phyloP scores from a whole-genome alignment of 768 basidiomycete genomes.

The Suillus weaverae region DNA sequence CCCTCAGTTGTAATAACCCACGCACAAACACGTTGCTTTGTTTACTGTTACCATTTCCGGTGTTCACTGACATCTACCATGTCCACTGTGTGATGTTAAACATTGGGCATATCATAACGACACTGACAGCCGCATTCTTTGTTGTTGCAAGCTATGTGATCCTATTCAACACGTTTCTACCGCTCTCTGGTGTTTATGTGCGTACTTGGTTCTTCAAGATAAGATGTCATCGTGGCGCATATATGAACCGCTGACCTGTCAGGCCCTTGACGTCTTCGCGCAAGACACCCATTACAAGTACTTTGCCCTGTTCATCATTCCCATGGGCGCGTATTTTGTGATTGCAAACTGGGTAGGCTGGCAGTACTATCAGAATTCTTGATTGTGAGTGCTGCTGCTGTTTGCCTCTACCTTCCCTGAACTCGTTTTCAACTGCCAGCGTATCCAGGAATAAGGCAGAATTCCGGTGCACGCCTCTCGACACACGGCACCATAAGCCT shows the following conservation, averaged over 20 bases:
- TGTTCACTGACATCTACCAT: slow-evolving; percentile 15
- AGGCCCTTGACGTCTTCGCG: slow-evolving; percentile 67
- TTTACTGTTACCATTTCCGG: slow-evolving; percentile 9
- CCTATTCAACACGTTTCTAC: slow-evolving; percentile 64
- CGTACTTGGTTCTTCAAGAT: slow-evolving; percentile 23
- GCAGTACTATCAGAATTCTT: slow-evolving; percentile 95
- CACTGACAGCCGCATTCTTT: slow-evolving; percentile 52
- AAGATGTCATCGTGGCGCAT: not conserved
- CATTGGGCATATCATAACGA: slow-evolving; percentile 49
- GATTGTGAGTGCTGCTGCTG: slow-evolving; percentile 21
- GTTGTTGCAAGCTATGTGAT: slow-evolving; percentile 59
- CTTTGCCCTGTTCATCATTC: slow-evolving; percentile 73
- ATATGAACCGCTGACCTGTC: slow-evolving; percentile 23
- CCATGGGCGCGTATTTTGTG: slow-evolving; percentile 82
- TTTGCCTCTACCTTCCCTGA: not conserved
- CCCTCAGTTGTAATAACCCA: slow-evolving; percentile 8
- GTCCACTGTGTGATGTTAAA: slow-evolving; percentile 30
- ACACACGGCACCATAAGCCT: slow-evolving; percentile 16
- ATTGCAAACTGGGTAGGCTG: slow-evolving; percentile 99
- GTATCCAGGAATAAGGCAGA: not conserved
- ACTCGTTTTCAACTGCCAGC: not conserved
- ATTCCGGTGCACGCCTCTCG: not conserved
- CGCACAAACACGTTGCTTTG: slow-evolving; percentile 2
- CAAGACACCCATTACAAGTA: slow-evolving; percentile 91
- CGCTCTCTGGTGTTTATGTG: slow-evolving; percentile 52